Conservation (phyloP, 805 yeast species). For the Yarrowia alimentaria region DNA sequence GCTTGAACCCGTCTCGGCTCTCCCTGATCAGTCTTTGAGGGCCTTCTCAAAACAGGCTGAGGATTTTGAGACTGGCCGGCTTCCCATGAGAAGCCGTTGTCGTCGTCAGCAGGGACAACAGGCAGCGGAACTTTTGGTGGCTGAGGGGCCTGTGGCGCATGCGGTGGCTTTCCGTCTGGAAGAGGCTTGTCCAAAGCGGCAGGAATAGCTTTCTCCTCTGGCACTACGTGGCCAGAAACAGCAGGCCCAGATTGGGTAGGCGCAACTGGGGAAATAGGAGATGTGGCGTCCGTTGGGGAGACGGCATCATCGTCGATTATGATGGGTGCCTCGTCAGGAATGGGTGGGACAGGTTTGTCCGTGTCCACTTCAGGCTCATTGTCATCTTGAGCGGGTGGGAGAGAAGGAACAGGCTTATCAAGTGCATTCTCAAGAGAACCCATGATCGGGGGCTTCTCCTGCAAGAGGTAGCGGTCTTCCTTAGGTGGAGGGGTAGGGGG, state of each 20-base stretch:
- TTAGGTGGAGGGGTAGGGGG: conserved; percentile 15
- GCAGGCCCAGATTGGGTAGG: no score
- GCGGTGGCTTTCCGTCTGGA: background rate
- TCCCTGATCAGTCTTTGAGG: no score
- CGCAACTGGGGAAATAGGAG: no score
- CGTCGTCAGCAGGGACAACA: background rate
- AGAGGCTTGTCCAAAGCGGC: conserved; percentile 7
- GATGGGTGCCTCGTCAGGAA: background rate
- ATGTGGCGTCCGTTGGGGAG: background rate
- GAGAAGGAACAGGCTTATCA: conserved; percentile 4
- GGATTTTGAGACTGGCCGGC: background rate
- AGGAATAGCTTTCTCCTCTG: no score
- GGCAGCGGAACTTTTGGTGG: conserved; percentile 3
- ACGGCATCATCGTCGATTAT: background rate
- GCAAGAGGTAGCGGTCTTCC: conserved; percentile 6
- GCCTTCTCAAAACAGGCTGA: no score
- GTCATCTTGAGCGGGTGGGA: background rate
- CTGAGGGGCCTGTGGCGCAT: conserved; percentile 1
- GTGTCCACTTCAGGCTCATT: background rate
- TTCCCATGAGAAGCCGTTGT: conserved; percentile 3
- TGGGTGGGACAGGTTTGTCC: conserved; percentile 16
- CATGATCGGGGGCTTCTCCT: conserved; percentile 11
- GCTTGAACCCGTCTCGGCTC: no score
- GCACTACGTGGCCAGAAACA: no score
- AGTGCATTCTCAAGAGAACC: background rate